A percentile compares a stretch with the other conserved stretches of the same genome.
Conservation (phyloP, 768 basidiomycete species). For the Lactifluus volemus region DNA sequence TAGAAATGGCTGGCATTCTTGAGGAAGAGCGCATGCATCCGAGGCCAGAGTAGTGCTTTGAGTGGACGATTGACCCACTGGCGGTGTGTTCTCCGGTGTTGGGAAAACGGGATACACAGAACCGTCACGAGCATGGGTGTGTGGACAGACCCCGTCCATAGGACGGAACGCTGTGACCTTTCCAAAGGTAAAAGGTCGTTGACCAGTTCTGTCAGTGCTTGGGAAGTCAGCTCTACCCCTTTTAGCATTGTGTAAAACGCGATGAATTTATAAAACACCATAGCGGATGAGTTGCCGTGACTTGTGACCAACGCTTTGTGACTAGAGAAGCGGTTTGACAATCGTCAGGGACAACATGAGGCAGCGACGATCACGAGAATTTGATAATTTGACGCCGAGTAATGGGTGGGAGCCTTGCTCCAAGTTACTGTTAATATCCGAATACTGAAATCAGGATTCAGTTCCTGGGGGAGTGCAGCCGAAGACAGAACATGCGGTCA, state of each 20-base stretch:
- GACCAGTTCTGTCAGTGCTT: background rate
- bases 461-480: background rate
- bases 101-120: background rate
- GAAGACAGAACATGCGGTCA: background rate
- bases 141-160: background rate
- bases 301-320: background rate
- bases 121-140: background rate
- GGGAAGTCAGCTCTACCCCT: background rate
- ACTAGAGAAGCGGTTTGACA: background rate
- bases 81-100: background rate
- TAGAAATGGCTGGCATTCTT: background rate
- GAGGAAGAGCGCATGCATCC: background rate
- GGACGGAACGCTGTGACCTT: background rate
- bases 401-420: too few relatives aligned
- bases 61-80: background rate
- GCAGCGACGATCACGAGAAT: background rate
- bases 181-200: background rate
- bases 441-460: background rate
- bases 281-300: background rate
- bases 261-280: background rate
- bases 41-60: background rate
- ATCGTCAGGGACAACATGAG: background rate
- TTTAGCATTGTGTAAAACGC: background rate
- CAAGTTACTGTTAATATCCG: too few relatives aligned
- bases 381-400: background rate